These are phyloP conservation scores for Penicillium sp. DNA, from an alignment of 2,329 filamentous ascomycete species.

Conservation along the genomic window DNA sequence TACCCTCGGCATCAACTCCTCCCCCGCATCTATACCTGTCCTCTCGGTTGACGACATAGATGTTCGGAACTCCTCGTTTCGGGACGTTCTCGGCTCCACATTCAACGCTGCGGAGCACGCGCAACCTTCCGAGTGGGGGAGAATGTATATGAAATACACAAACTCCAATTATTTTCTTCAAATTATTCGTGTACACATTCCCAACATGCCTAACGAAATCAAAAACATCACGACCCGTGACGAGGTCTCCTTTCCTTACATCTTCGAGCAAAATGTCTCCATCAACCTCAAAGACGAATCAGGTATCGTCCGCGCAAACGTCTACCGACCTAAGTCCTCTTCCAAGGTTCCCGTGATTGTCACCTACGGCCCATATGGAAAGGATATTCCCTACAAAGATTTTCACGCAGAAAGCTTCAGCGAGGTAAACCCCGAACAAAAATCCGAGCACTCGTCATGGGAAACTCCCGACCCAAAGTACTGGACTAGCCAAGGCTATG, in stretches of 20 bases:
- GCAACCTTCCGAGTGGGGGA: conserved; percentile 5
- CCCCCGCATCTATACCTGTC: neutral
- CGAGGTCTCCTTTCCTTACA: conserved; percentile 43
- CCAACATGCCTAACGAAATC: conserved; percentile 29
- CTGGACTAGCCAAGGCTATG: conserved; percentile 59
- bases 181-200: neutral
- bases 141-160: neutral
- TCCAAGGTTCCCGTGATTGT: conserved; percentile 60
- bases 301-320: conserved; percentile 51
- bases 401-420: conserved; percentile 55
- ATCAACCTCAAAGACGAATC: conserved; percentile 43
- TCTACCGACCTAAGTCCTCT: conserved; percentile 49
- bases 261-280: conserved; percentile 53
- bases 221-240: conserved; percentile 35
- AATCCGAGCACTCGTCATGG: conserved; percentile 58
- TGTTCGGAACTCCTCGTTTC: conserved; percentile 2
- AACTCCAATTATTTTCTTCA: neutral
- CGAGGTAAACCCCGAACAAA: conserved; percentile 57
- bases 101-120: neutral
- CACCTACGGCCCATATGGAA: conserved; percentile 73
- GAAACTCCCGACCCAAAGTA: conserved; percentile 60
- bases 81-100: conserved; percentile 30
- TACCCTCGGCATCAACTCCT: neutral
- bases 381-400: conserved; percentile 56
- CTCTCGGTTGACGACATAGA: conserved; percentile 1